Evolutionary conservation across 2,329 filamentous ascomycete genomes (phyloP).

Genomic region (Paecilomyces dactylethromorphus): DNA sequence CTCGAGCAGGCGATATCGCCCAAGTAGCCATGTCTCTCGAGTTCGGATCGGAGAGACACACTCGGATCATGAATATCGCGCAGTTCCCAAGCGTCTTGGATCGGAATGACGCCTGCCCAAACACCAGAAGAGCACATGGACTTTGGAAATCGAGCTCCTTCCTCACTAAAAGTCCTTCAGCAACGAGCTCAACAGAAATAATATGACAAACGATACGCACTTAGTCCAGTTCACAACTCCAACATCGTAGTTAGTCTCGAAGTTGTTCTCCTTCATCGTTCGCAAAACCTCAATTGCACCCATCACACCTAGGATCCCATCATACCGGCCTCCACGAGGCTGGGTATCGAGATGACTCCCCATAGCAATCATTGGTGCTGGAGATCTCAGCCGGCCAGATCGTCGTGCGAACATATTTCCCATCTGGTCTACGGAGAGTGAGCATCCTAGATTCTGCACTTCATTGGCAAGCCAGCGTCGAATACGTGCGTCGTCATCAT

Average conservation of each 20-base stretch:
- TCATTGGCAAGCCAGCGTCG: constrained; percentile 64
- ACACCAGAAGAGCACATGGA: constrained; percentile 68
- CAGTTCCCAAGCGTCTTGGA: constrained; percentile 54
- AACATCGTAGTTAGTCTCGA: constrained; percentile 64
- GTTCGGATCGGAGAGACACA: constrained; percentile 55
- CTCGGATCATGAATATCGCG: constrained; percentile 51
- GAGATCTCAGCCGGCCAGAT: constrained; percentile 51
- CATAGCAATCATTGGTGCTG: constrained; percentile 62
- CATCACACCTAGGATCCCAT: constrained; percentile 66
- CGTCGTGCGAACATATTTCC: constrained; percentile 74
- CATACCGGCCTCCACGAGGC: constrained; percentile 35
- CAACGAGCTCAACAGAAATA: too few species aligned
- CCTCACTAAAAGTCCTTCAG: constrained; percentile 48
- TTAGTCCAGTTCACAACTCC: constrained; percentile 77
- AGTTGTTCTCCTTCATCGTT: constrained; percentile 58
- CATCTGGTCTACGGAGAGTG: constrained; percentile 61
- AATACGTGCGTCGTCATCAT: constrained; percentile 58
- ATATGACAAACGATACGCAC: constrained; percentile 24
- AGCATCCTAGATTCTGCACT: constrained; percentile 55
- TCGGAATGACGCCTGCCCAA: constrained; percentile 59
- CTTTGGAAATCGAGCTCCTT: constrained; percentile 69
- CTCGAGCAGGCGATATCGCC: constrained; percentile 50
- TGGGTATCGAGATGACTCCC: constrained; percentile 45
- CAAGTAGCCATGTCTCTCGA: constrained; percentile 62
- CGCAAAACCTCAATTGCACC: constrained; percentile 68